These are phyloP conservation scores for Suhomyces ambrosiae DNA, from an alignment of 1,139 yeast genomes.

Conservation along the genomic window DNA sequence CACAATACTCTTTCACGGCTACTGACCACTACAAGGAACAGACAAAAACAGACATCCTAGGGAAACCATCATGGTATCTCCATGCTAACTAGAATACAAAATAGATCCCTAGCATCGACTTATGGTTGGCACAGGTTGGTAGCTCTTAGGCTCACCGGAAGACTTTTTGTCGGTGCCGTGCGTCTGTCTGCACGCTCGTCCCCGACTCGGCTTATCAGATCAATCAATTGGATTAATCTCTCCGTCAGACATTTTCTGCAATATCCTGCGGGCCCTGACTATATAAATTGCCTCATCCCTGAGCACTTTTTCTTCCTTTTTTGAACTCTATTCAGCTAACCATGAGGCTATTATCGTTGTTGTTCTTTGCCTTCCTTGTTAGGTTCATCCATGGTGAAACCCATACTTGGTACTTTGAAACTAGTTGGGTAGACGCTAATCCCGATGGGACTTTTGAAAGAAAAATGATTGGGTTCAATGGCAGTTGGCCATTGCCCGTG, in stretches of 20 bases:
- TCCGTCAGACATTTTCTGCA: constrained; percentile 4
- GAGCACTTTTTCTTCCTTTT: constrained; percentile 13
- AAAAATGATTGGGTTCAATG: constrained; percentile 77
- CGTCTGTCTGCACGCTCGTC: not conserved
- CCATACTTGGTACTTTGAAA: constrained; percentile 69
- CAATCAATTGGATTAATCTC: constrained; percentile 5
- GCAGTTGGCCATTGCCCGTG: constrained; percentile 83
- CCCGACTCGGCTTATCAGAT: constrained; percentile 14
- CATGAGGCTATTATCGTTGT: constrained; percentile 24
- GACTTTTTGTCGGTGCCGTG: too few relatives aligned
- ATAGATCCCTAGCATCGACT: too few relatives aligned
- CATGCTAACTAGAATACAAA: too few relatives aligned
- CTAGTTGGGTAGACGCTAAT: constrained; percentile 68
- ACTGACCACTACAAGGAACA: too few relatives aligned
- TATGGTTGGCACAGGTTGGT: too few relatives aligned
- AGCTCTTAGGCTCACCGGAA: too few relatives aligned
- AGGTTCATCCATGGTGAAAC: constrained; percentile 48
- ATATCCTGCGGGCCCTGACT: not conserved
- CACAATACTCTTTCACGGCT: too few relatives aligned
- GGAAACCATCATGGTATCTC: too few relatives aligned
- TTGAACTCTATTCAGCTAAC: constrained; percentile 3
- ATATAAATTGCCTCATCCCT: constrained; percentile 14
- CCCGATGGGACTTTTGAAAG: constrained; percentile 75
- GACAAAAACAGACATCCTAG: too few relatives aligned
- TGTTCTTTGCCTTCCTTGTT: constrained; percentile 21